Conservation (phyloP, 73 alveolate genomes). For the Paramecium caudatum region DNA sequence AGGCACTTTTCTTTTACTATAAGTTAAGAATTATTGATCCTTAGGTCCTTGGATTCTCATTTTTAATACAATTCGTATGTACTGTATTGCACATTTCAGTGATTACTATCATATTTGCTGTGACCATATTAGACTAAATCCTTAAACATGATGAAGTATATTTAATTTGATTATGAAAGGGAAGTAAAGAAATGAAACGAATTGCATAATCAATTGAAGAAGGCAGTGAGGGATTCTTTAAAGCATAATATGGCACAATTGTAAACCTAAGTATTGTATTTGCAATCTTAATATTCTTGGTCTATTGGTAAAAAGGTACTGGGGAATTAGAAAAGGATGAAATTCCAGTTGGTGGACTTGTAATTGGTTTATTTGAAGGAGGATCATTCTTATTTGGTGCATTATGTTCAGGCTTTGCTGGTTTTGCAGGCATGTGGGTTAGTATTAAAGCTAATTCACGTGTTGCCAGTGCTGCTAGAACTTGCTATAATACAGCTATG, state of each 20-base stretch:
- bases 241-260: slow-evolving; percentile 87
- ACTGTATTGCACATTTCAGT: slow-evolving; percentile 49
- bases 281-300: slow-evolving; percentile 74
- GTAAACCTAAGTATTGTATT: slow-evolving; percentile 78
- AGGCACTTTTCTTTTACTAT: slow-evolving; percentile 31
- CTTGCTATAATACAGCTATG: slow-evolving; percentile 87
- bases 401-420: slow-evolving; percentile 85
- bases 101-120: slow-evolving; percentile 7
- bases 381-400: slow-evolving; percentile 87
- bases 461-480: slow-evolving; percentile 88
- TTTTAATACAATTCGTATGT: not conserved
- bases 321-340: slow-evolving; percentile 71
- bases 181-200: slow-evolving; percentile 83
- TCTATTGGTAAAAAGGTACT: slow-evolving; percentile 79
- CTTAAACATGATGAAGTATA: slow-evolving; percentile 47
- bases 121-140: slow-evolving; percentile 18
- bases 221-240: slow-evolving; percentile 91
- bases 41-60: not conserved
- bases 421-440: slow-evolving; percentile 93
- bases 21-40: not conserved
- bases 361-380: slow-evolving; percentile 80
- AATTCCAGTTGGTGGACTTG: slow-evolving; percentile 74
- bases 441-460: slow-evolving; percentile 88
- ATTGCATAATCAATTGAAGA: slow-evolving; percentile 84
- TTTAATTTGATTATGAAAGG: slow-evolving; percentile 55